Base-by-base conservation (phyloP, 306 rosid genomes). In the Oemleria cerasiformis region DNA sequence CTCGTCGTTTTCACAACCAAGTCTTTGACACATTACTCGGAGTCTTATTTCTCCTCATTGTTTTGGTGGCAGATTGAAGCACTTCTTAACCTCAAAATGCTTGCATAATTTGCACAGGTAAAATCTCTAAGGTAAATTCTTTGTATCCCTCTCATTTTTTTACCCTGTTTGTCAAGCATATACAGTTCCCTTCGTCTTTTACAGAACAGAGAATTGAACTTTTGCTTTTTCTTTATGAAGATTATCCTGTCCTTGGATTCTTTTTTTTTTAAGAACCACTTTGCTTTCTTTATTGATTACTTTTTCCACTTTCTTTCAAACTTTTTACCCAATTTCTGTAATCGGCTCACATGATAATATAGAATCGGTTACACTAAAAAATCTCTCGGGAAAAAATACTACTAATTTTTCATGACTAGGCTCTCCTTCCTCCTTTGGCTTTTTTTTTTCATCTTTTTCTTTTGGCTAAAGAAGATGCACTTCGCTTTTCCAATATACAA, bases 191-290 rank as follows among this genome's bases (percentile, higher is more conserved):
- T 83, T 81, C 70, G 42, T 36, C 78, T 74, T 82, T 51, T 72
- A n/a, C 71, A 81, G 77, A 73, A 72, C 66, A 73, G 78, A 64
- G 81, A 80, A 81, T 69, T 74, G 66, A 70, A 57, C 92, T 84
- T 86, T 84, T 63, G 40, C 92, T 81, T 90, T 88, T 81, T 67
- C 92, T 90, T 88, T 86, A 71, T 21, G 36, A 69, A 36, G 66
- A 47, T 54, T 61, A 68, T 71, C 71, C 79, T 72, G 74, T 81
- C 73, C 87, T 90, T 84, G 92, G 87, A 90, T 90, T 90, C 96
- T 73, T 79, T 70, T 39, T 63, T 56, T 3, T 40, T 34, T 15
- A 1, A 30, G 36, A 30, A 71, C 82, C 87, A 76, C 79, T 56
- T 62, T 69, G 64, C 80, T 75, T 81, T 80, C 51, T 36, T 17